Conservation (phyloP, 257 asterid genomes). For the Gentiana straminea region DNA sequence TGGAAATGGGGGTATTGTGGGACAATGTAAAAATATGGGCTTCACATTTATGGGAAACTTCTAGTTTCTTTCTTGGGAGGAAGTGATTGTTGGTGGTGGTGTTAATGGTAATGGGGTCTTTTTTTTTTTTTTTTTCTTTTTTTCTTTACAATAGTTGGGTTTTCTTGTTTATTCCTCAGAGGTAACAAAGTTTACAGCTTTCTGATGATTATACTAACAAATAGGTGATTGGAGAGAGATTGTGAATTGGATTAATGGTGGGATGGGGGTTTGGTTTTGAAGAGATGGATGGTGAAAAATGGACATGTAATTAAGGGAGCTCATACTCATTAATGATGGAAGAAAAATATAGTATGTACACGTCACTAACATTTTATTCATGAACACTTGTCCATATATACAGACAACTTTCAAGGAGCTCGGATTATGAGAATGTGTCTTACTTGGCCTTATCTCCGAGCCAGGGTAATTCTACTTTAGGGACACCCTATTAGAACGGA, state of each 20-base stretch:
- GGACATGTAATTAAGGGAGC: no score
- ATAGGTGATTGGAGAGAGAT: slow-evolving; percentile 37
- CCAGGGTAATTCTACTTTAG: no score
- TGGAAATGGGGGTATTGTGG: slow-evolving; percentile 10
- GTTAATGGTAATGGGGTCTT: slow-evolving; percentile 3
- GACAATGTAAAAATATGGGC: slow-evolving; percentile 3
- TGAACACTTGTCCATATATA: no score
- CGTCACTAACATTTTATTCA: no score
- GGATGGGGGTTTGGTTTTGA: slow-evolving; percentile 27
- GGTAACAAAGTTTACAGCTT: slow-evolving; percentile 8
- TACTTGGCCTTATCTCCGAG: no score
- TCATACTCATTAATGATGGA: no score
- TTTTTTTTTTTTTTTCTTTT: no score
- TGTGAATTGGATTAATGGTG: slow-evolving; percentile 11
- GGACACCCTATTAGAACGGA: no score
- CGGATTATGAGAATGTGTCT: no score
- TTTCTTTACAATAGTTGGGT: slow-evolving; percentile 14
- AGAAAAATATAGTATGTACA: no score
- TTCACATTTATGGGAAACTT: slow-evolving; percentile 32
- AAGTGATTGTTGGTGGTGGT: slow-evolving; percentile 17
- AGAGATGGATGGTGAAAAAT: slow-evolving; percentile 6
- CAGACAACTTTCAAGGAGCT: no score
- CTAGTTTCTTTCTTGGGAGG: slow-evolving; percentile 40
- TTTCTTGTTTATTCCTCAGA: slow-evolving; percentile 17
- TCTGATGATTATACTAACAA: slow-evolving; percentile 23